Evolutionary conservation across 768 basidiomycete genomes (phyloP).

Genomic region (Mrakia gelida): DNA sequence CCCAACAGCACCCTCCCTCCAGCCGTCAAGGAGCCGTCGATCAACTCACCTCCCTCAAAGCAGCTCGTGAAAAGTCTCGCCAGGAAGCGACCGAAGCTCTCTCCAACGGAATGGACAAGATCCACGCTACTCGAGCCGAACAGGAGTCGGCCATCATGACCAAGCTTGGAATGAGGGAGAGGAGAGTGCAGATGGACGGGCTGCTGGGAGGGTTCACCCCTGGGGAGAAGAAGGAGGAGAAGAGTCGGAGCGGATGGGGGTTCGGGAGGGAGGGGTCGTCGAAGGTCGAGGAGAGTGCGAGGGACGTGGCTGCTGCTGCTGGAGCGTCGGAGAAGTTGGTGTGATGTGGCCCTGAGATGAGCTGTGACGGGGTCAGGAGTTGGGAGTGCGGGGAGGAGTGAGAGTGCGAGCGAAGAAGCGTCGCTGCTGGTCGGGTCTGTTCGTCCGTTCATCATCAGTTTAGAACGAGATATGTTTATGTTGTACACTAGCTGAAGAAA

Average conservation of each 20-base stretch:
- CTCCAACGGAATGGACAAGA: background rate
- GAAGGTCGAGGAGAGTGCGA: background rate
- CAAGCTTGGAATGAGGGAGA: conserved; percentile 5
- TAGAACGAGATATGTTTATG: too few species aligned
- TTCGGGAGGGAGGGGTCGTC: background rate
- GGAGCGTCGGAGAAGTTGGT: background rate
- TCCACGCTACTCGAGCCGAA: background rate
- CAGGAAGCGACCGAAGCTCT: background rate
- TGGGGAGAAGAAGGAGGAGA: background rate
- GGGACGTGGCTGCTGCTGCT: background rate
- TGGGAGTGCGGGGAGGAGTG: background rate
- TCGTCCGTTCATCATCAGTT: too few species aligned
- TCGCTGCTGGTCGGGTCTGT: too few species aligned
- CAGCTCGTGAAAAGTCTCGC: background rate
- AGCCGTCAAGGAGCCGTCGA: background rate
- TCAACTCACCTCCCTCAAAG: conserved; percentile 1
- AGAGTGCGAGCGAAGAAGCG: background rate
- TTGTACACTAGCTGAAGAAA: too few species aligned
- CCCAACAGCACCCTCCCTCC: background rate
- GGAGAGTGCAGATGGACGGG: background rate
- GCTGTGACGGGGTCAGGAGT: background rate
- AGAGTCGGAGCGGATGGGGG: background rate
- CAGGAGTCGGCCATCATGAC: background rate
- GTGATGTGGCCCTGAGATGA: background rate
- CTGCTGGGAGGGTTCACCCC: background rate